These are phyloP conservation scores for Exophiala oligosperma DNA, from an alignment of 2,329 filamentous ascomycete species.

Conservation along the genomic window DNA sequence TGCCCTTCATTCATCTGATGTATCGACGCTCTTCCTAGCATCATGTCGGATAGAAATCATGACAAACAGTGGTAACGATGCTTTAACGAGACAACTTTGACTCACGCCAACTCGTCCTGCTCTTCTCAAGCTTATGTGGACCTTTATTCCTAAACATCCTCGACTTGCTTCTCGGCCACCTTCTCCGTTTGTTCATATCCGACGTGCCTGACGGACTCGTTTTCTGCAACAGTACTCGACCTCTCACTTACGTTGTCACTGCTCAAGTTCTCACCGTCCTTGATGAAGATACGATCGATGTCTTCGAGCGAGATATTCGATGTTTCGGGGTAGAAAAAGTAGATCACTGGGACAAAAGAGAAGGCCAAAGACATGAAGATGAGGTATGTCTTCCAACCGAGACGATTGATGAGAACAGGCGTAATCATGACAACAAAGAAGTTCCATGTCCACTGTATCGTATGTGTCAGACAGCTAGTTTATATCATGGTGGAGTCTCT, in stretches of 20 bases:
- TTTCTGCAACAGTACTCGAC: slow-evolving; percentile 1
- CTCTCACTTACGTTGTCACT: slow-evolving; percentile 4
- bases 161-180: background rate
- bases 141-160: background rate
- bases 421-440: slow-evolving; percentile 37
- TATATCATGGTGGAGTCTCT: background rate
- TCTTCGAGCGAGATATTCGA: slow-evolving; percentile 14
- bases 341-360: slow-evolving; percentile 31
- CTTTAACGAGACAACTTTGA: no score
- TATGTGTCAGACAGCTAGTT: background rate
- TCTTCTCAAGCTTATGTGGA: no score
- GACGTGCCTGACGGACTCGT: background rate
- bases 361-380: slow-evolving; percentile 33
- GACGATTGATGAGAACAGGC: slow-evolving; percentile 31
- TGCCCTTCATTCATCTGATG: no score
- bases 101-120: no score
- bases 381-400: slow-evolving; percentile 35
- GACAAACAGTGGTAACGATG: no score
- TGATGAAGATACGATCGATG: slow-evolving; percentile 16
- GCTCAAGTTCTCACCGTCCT: background rate
- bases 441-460: slow-evolving; percentile 22
- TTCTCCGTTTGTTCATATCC: background rate
- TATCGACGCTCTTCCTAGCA: no score
- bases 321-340: slow-evolving; percentile 27
- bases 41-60: no score